A percentile compares a stretch with the other conserved stretches of the same genome.
These are phyloP conservation scores for Backusella australiensis DNA, from an alignment of 192 early-diverging fungal species.

Conservation along the genomic window DNA sequence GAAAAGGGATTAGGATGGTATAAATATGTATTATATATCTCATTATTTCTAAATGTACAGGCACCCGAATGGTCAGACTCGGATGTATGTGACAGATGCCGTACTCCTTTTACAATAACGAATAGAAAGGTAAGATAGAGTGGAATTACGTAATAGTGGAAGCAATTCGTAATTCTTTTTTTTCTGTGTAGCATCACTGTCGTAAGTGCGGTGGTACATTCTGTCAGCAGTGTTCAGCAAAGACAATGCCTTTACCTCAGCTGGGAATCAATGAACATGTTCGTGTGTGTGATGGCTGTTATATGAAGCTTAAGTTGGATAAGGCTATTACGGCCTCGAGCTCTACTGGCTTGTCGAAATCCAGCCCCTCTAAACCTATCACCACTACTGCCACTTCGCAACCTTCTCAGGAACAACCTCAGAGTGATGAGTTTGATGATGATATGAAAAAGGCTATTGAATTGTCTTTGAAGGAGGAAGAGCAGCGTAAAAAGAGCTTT, in stretches of 20 bases:
- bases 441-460: conserved; percentile 94
- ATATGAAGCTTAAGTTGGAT: conserved; percentile 56
- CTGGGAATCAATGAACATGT: conserved; percentile 88
- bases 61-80: conserved; percentile 97
- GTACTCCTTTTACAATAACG: conserved; percentile 88
- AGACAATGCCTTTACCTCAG: conserved; percentile 77
- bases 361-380: not conserved
- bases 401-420: conserved; percentile 8
- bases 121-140: conserved; percentile 73
- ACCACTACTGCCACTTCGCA: conserved; percentile 14
- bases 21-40: not conserved
- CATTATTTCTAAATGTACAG: conserved; percentile 35
- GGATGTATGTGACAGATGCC: conserved; percentile 91
- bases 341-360: not conserved
- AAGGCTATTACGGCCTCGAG: conserved; percentile 5
- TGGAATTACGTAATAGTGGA: not conserved
- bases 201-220: conserved; percentile 95
- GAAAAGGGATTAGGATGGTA: not conserved
- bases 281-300: conserved; percentile 95
- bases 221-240: conserved; percentile 92
- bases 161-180: not conserved
- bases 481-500: conserved; percentile 42
- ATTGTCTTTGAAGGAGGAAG: conserved; percentile 78
- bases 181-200: conserved; percentile 80
- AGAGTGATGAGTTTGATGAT: conserved; percentile 71